These are phyloP conservation scores for Chionographis japonica DNA, from an alignment of 106 monocot genomes.

Conservation along the genomic window DNA sequence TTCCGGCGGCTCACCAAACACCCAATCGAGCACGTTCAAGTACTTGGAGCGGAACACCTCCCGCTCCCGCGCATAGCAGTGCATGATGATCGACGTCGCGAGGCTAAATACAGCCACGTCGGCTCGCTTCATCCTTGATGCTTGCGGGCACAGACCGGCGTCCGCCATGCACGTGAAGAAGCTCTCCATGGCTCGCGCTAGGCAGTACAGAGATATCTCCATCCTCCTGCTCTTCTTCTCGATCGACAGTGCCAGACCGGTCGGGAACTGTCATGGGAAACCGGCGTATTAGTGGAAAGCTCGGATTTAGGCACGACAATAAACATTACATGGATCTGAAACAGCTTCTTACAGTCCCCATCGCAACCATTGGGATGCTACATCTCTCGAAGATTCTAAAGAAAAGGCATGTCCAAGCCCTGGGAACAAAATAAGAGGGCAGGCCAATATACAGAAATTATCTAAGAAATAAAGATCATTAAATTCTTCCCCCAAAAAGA, in stretches of 20 bases:
- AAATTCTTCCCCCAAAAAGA: too few species aligned
- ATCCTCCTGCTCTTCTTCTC: constrained; percentile 95
- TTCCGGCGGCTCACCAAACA: constrained; percentile 76
- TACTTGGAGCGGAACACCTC: constrained; percentile 98
- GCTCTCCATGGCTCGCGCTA: constrained; percentile 90
- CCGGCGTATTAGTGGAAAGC: not conserved
- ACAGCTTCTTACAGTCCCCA: constrained; percentile 58
- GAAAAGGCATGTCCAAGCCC: constrained; percentile 90
- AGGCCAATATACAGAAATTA: not conserved
- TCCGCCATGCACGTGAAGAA: constrained; percentile 87
- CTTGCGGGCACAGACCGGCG: constrained; percentile 65
- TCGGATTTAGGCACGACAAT: not conserved
- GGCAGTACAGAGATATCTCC: constrained; percentile 91
- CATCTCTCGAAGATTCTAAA: constrained; percentile 75
- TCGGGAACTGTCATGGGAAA: constrained; percentile 54
- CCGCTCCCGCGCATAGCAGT: constrained; percentile 91
- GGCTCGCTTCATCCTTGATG: constrained; percentile 55
- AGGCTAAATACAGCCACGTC: constrained; percentile 90
- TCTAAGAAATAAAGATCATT: not conserved
- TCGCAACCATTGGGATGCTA: constrained; percentile 71
- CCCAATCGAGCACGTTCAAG: constrained; percentile 98
- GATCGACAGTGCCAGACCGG: constrained; percentile 79
- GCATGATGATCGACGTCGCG: constrained; percentile 93
- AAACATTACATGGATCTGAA: not conserved
- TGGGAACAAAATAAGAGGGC: constrained; percentile 14